Evolutionary conservation across 2,329 filamentous ascomycete genomes (phyloP).

Genomic region (Pestalotiopsis sp.): DNA sequence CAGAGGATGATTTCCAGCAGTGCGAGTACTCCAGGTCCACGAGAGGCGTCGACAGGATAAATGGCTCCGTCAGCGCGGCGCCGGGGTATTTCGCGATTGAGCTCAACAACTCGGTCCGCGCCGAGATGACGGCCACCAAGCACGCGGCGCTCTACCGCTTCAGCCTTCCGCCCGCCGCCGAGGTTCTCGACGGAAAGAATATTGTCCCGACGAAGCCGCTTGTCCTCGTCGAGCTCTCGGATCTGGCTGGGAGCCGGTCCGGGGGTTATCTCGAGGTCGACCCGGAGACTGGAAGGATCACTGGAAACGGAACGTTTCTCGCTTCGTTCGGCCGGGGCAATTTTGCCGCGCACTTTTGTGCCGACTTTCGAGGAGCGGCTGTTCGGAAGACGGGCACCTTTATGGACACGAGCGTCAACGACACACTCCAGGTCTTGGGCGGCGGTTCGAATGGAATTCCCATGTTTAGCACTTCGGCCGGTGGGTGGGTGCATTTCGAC

Average conservation of each 20-base stretch:
- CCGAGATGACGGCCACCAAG: conserved; percentile 64
- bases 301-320: conserved; percentile 60
- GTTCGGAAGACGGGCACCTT: conserved; percentile 62
- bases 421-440: conserved; percentile 25
- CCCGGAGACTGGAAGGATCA: conserved; percentile 53
- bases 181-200: conserved; percentile 23
- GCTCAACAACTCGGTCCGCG: conserved; percentile 56
- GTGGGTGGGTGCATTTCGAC: conserved; percentile 67
- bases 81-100: conserved; percentile 64
- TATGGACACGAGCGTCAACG: conserved; percentile 46
- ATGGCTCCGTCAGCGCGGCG: conserved; percentile 52
- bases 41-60: conserved; percentile 50
- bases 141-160: conserved; percentile 64
- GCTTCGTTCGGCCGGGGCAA: conserved; percentile 63
- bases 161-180: conserved; percentile 46
- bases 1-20: conserved; percentile 44
- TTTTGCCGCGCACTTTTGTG: conserved; percentile 63
- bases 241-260: conserved; percentile 54
- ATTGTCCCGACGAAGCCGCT: conserved; percentile 50
- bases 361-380: conserved; percentile 58
- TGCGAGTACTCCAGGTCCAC: conserved; percentile 53
- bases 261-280: conserved; percentile 56
- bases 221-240: conserved; percentile 59
- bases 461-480: conserved; percentile 42
- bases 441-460: conserved; percentile 32